phyloP scores from a whole-genome alignment of 2,329 filamentous ascomycete species.

The Rutstroemia sydowiana region DNA sequence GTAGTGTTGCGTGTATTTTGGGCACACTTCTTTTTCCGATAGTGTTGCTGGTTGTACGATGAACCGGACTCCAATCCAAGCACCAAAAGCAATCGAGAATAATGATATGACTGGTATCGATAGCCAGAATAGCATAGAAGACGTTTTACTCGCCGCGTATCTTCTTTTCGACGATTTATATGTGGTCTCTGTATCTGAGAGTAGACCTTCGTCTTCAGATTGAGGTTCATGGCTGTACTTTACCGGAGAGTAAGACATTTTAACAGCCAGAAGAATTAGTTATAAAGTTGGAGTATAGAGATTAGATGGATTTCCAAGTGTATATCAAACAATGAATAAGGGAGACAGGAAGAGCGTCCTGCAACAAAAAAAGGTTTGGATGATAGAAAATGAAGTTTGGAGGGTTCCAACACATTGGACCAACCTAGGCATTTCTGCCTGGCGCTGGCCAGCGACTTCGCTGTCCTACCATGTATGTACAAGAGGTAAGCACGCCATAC shows the following conservation, averaged over 20 bases:
- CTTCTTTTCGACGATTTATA: neutral
- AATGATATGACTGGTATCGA: constrained; percentile 8
- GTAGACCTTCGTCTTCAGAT: constrained; percentile 10
- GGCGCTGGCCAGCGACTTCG: neutral
- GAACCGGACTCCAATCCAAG: constrained; percentile 9
- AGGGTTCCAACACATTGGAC: neutral
- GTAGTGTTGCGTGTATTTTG: constrained; percentile 12
- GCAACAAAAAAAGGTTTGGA: neutral
- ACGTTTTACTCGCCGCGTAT: too few relatives aligned
- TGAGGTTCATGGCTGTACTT: constrained; percentile 9
- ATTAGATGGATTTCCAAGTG: neutral
- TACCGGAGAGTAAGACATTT: constrained; percentile 6
- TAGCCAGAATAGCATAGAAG: constrained; percentile 1
- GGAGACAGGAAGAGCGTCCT: neutral
- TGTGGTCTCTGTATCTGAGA: neutral
- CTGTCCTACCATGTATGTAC: neutral
- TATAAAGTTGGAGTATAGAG: neutral
- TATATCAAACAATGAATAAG: neutral
- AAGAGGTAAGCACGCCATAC: neutral
- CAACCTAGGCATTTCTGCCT: too few relatives aligned
- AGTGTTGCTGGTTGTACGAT: constrained; percentile 8
- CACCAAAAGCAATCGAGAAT: constrained; percentile 6
- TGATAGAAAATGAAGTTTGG: neutral
- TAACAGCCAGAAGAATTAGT: neutral
- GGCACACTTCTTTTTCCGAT: constrained; percentile 12